phyloP scores from a whole-genome alignment of 139 green algal genomes.

The Chlorella sp. region DNA sequence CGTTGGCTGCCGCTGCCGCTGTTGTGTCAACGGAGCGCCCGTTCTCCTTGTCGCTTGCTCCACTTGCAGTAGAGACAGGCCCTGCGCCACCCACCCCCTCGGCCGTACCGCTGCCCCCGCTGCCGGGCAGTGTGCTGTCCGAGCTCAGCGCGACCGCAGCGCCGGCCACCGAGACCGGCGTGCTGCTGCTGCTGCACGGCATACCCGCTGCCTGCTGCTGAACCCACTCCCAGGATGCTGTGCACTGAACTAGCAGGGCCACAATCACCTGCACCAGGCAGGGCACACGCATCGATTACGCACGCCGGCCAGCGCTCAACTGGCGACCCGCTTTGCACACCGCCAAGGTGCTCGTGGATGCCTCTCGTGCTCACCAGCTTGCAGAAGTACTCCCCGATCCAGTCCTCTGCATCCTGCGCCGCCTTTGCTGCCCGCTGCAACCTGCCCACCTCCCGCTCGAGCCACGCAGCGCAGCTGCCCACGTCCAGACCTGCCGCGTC shows the following conservation, averaged over 20 bases:
- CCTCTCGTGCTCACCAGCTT: background rate
- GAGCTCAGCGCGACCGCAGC: too few species aligned
- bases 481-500: background rate
- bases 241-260: constrained; percentile 11
- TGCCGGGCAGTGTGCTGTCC: too few species aligned
- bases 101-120: background rate
- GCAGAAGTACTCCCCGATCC: constrained; percentile 19
- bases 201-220: constrained; percentile 4
- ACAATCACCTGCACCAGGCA: constrained; percentile 21
- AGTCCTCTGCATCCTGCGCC: background rate
- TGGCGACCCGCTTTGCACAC: too few species aligned
- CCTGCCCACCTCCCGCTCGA: constrained; percentile 16
- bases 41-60: too few species aligned
- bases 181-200: constrained; percentile 6
- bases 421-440: background rate
- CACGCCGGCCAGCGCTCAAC: too few species aligned
- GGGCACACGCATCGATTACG: too few species aligned
- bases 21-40: too few species aligned
- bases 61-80: background rate
- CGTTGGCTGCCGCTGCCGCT: too few species aligned
- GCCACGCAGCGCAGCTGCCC: background rate
- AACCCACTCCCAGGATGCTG: background rate
- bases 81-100: background rate
- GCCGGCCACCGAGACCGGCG: background rate
- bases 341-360: too few species aligned